Conservation (phyloP, 495 filamentous ascomycete genomes). For the Tuber aestivum region DNA sequence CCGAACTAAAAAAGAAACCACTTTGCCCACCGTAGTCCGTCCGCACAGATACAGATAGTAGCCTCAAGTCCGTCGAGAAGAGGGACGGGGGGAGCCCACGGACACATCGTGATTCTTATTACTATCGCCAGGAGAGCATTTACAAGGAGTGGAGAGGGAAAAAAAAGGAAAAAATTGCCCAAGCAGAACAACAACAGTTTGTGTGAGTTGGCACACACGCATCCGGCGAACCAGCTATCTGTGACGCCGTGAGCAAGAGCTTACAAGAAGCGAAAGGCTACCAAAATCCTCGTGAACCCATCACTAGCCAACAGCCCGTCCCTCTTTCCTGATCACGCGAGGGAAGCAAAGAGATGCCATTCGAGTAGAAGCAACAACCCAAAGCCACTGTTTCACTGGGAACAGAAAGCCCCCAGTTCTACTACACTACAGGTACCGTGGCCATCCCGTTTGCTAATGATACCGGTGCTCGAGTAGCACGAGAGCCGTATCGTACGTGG, state of each 20-base stretch:
- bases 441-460: not conserved
- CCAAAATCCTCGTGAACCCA: not conserved
- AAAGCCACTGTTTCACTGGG: not conserved
- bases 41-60: constrained; percentile 18
- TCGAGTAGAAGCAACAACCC: not conserved
- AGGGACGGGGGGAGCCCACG: constrained; percentile 24
- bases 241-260: constrained; percentile 1
- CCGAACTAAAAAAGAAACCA: not conserved
- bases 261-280: not conserved
- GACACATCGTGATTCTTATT: constrained; percentile 40
- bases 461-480: not conserved
- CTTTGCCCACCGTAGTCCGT: constrained; percentile 4
- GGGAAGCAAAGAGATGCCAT: not conserved
- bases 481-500: not conserved
- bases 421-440: too few relatives aligned
- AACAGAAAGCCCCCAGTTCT: not conserved
- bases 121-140: constrained; percentile 5
- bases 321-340: not conserved
- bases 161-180: not conserved
- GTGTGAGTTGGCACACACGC: not conserved
- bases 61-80: constrained; percentile 21
- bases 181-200: not conserved
- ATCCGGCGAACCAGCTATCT: not conserved
- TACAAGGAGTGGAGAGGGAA: not conserved
- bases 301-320: not conserved